Evolutionary conservation across 805 yeast species (phyloP), one percentile per base, ranked within the genome.

Genomic region (Wickerhamiella shivajii): DNA sequence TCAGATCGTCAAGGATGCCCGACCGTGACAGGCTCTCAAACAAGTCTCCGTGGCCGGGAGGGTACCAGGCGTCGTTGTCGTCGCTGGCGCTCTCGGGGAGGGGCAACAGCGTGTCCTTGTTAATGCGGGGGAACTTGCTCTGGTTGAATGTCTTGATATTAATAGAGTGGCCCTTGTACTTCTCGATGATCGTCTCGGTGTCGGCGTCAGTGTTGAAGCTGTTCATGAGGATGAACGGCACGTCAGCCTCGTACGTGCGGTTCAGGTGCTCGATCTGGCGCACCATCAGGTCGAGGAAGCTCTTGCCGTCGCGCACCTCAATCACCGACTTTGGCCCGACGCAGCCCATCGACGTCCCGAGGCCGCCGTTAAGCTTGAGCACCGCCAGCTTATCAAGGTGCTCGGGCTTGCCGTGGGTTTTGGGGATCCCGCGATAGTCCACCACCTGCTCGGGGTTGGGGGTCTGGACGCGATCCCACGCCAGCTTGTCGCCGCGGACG

Each of bases 11-110:
- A 45, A 90, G 68, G 53, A 87, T 90, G 40, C 98, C 98, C 9
- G 93, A 76, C 38, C 80, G 72, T 39, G 78, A 74, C 52, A 90
- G 66, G 15, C 90, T 66, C 63, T 90, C 98, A 47, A 85, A 90
- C 57, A 90, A 64, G 61, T 90, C 98, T 61, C 98, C 98, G 59
- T 90, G 98, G 34, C 98, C 98, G n/a, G 98, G 98, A 32, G 98
- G 98, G 56, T 90, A 90, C 98, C 98, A 90, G 38, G 79, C 66
- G 50, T 81, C 87, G 47, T 79, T 67, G 27, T 67, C 66, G 50
- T 83, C 93, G 40, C 76, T 74, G 43, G 56, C 67, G 22, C 69
- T 53, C 44, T 77, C 71, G 39, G 98, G 96, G 30, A 87, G 95
- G 18, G 98, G 98, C 55, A 90, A 69, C 49, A 84, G 62, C n/a